phyloP scores from a whole-genome alignment of 441 rosid genomes.

The Viola pubescens region DNA sequence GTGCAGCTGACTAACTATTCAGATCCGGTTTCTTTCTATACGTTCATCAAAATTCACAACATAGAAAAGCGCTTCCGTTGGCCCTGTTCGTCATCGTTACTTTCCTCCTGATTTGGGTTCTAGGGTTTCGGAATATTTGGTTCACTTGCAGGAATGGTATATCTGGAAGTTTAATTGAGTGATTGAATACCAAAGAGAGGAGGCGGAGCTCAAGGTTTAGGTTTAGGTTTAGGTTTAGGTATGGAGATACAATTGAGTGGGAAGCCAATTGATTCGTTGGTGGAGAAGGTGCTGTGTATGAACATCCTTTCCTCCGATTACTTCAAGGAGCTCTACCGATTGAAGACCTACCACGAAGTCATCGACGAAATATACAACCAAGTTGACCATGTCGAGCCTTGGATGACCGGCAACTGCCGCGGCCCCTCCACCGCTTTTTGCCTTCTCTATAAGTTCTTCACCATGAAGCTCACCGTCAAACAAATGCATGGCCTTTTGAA shows the following conservation, averaged over 20 bases:
- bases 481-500: conserved; percentile 94
- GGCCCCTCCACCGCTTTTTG: conserved; percentile 96
- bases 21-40: too few relatives aligned
- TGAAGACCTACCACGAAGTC: conserved; percentile 95
- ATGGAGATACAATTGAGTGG: conserved; percentile 89
- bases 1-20: too few relatives aligned
- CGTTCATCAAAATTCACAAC: too few relatives aligned
- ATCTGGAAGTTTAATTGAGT: too few relatives aligned
- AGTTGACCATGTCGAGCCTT: conserved; percentile 98
- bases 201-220: too few relatives aligned
- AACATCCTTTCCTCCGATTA: conserved; percentile 95
- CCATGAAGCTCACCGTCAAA: conserved; percentile 93
- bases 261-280: conserved; percentile 63
- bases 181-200: too few relatives aligned
- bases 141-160: too few relatives aligned
- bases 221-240: background rate
- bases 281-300: conserved; percentile 98
- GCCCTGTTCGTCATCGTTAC: too few relatives aligned
- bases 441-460: conserved; percentile 91
- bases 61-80: too few relatives aligned
- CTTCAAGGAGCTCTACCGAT: conserved; percentile 92
- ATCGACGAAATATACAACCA: conserved; percentile 97
- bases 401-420: conserved; percentile 99
- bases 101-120: too few relatives aligned
- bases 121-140: too few relatives aligned